These are phyloP conservation scores for Phytophthora colocasiae DNA, from an alignment of 352 stramenopile genomes.

Conservation along the genomic window DNA sequence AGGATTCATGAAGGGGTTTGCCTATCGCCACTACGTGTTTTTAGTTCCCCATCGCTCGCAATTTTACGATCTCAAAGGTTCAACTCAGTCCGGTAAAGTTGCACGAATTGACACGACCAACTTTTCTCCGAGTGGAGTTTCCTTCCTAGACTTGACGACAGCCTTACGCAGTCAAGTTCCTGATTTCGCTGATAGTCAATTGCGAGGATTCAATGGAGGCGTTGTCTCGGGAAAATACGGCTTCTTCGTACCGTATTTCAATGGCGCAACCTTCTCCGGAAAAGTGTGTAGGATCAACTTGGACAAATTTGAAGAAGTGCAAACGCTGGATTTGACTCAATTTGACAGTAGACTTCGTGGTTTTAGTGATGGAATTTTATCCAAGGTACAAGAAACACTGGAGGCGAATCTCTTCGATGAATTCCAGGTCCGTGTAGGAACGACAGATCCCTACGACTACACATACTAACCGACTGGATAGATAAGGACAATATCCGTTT, in stretches of 20 bases:
- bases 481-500: neutral
- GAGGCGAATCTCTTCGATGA: constrained; percentile 68
- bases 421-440: constrained; percentile 71
- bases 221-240: constrained; percentile 82
- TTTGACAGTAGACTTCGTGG: constrained; percentile 53
- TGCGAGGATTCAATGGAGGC: constrained; percentile 74
- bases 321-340: constrained; percentile 72
- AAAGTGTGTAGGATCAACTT: constrained; percentile 85
- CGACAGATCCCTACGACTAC: constrained; percentile 72
- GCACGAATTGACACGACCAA: constrained; percentile 73
- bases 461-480: constrained; percentile 46
- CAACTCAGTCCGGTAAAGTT: constrained; percentile 65
- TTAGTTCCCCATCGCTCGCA: constrained; percentile 59
- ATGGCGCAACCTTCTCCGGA: constrained; percentile 67
- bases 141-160: constrained; percentile 61
- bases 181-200: constrained; percentile 57
- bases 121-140: constrained; percentile 59
- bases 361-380: constrained; percentile 62
- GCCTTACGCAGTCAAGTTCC: constrained; percentile 73
- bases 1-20: constrained; percentile 76
- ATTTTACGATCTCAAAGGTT: constrained; percentile 33
- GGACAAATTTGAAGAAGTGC: constrained; percentile 81
- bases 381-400: constrained; percentile 47
- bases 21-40: constrained; percentile 79
- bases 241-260: constrained; percentile 84